A percentile compares a stretch with the other conserved stretches of the same genome.
phyloP scores from a whole-genome alignment of 1,284 basidiomycete species.

The Neotropicomus parvogracilis region DNA sequence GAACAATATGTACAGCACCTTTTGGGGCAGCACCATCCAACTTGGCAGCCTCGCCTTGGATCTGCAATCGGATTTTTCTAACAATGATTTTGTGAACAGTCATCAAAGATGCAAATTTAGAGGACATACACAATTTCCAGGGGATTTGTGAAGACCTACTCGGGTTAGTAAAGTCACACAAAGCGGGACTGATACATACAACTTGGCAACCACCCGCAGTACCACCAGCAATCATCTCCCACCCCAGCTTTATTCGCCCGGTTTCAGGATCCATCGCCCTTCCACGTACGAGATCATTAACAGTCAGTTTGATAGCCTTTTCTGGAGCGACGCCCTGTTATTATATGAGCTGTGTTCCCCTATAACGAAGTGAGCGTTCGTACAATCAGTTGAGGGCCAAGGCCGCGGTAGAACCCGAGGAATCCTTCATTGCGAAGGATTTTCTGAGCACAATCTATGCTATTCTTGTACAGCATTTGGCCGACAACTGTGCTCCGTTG shows the following conservation, averaged over 20 bases:
- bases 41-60: conserved; percentile 93
- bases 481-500: conserved; percentile 93
- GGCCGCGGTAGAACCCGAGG: conserved; percentile 92
- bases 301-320: conserved; percentile 95
- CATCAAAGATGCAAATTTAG: neutral
- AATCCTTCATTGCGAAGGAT: conserved; percentile 95
- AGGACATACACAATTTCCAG: conserved; percentile 81
- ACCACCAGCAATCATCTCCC: conserved; percentile 92
- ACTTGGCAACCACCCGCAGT: conserved; percentile 97
- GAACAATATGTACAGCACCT: conserved; percentile 90
- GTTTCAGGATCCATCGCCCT: conserved; percentile 91
- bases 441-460: conserved; percentile 89
- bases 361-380: conserved; percentile 26
- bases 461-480: conserved; percentile 92
- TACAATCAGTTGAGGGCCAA: conserved; percentile 92
- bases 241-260: conserved; percentile 80
- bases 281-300: conserved; percentile 90
- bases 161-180: conserved; percentile 16
- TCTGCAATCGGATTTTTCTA: conserved; percentile 94
- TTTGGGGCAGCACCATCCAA: conserved; percentile 73
- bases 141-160: conserved; percentile 91
- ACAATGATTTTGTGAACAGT: conserved; percentile 12
- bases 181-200: conserved; percentile 48
- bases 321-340: conserved; percentile 93
- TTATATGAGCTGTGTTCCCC: conserved; percentile 8